Evolutionary conservation across 2,329 filamentous ascomycete species (phyloP).

Genomic region (Bipolaris zeicola): DNA sequence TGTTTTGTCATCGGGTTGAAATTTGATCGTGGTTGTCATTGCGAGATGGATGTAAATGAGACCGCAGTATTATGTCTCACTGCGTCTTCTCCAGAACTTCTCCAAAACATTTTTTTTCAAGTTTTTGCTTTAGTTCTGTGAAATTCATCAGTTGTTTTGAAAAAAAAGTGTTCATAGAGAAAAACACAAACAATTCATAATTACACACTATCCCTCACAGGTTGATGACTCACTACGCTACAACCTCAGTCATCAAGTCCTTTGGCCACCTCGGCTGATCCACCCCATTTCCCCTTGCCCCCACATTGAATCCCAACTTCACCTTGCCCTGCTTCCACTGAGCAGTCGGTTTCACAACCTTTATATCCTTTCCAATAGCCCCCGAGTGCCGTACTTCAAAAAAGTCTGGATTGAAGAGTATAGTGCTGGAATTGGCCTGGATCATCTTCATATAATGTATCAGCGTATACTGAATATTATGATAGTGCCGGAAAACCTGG

Average conservation of each 20-base stretch:
- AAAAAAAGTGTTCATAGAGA: neutral
- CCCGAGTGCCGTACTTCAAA: constrained; percentile 53
- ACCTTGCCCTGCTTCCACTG: constrained; percentile 40
- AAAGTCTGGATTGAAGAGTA: constrained; percentile 56
- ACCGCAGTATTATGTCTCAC: no score
- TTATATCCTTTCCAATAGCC: constrained; percentile 48
- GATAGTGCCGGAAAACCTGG: constrained; percentile 58
- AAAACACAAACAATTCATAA: neutral
- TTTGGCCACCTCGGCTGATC: constrained; percentile 57
- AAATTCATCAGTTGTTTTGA: no score
- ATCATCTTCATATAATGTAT: constrained; percentile 52
- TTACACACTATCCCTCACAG: neutral
- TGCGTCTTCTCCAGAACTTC: no score
- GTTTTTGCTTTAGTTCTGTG: neutral
- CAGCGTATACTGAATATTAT: constrained; percentile 54
- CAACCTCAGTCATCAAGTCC: constrained; percentile 50
- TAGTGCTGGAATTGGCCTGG: constrained; percentile 44
- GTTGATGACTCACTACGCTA: constrained; percentile 20
- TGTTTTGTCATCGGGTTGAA: no score
- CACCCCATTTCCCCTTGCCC: constrained; percentile 58
- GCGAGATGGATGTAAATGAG: no score
- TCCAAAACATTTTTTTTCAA: no score
- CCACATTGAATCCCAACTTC: constrained; percentile 54
- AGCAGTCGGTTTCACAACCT: constrained; percentile 53
- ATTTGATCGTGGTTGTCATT: no score